phyloP scores from a whole-genome alignment of 306 rosid genomes.

The Dryas alaskensis region DNA sequence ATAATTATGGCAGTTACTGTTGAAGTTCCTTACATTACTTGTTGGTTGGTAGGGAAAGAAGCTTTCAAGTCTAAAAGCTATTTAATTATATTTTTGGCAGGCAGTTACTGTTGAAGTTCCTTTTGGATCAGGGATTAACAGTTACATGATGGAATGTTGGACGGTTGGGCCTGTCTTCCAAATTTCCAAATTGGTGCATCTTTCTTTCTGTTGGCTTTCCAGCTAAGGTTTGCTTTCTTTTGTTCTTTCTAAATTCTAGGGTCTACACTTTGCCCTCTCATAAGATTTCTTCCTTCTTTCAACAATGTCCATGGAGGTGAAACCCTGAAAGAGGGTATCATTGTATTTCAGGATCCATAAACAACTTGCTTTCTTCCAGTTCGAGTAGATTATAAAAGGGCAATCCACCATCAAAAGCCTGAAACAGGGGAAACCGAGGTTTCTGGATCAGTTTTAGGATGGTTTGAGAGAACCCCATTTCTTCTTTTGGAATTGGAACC shows the following conservation, averaged over 20 bases:
- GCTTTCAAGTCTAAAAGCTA: neutral
- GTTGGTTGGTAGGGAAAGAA: neutral
- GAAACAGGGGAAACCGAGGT: conserved; percentile 26
- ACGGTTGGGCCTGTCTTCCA: conserved; percentile 26
- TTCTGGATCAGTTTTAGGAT: conserved; percentile 2
- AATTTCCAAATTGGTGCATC: conserved; percentile 22
- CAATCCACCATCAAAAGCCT: neutral
- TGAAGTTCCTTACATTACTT: neutral
- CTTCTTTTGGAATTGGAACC: conserved; percentile 5
- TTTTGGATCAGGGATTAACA: conserved; percentile 15
- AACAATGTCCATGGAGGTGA: conserved; percentile 26
- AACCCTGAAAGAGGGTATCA: conserved; percentile 32
- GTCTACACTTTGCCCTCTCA: conserved; percentile 1
- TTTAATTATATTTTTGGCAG: neutral
- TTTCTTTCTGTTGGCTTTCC: conserved; percentile 24
- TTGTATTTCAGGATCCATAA: conserved; percentile 28
- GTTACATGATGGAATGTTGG: conserved; percentile 23
- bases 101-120: conserved; percentile 11
- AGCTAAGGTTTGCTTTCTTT: conserved; percentile 20
- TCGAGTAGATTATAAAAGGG: conserved; percentile 16
- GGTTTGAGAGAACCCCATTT: conserved; percentile 15
- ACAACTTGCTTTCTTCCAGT: conserved; percentile 14
- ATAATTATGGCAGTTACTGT: too few relatives aligned
- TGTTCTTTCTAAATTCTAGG: conserved; percentile 15
- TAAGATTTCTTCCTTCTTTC: conserved; percentile 11